A percentile compares a stretch with the other conserved stretches of the same genome.
phyloP scores from a whole-genome alignment of 1,284 basidiomycete genomes.

The Leccinum pallidistipes region DNA sequence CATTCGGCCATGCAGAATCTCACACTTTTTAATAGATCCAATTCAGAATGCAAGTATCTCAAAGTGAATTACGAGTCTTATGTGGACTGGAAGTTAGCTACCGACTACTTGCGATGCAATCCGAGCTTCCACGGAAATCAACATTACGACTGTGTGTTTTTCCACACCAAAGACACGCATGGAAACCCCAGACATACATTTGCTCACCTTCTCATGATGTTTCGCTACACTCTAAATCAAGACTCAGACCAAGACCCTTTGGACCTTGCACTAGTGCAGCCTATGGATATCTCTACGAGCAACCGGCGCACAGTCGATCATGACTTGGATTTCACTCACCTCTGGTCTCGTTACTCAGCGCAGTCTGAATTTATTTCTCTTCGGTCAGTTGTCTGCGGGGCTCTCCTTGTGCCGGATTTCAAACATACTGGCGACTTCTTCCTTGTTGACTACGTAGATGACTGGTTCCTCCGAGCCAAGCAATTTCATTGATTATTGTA shows the following conservation, averaged over 20 bases:
- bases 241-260: neutral
- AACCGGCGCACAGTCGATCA: neutral
- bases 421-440: neutral
- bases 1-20: no score
- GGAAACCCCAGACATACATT: neutral
- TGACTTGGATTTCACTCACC: neutral
- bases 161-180: neutral
- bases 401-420: neutral
- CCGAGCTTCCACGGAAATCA: neutral
- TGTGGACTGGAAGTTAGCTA: neutral
- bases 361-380: neutral
- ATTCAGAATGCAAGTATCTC: neutral
- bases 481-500: no score
- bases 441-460: no score
- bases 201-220: neutral
- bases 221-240: neutral
- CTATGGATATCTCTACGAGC: neutral
- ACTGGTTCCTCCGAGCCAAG: no score
- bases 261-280: neutral
- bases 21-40: neutral
- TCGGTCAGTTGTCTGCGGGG: neutral
- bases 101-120: neutral
- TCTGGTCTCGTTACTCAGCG: neutral
- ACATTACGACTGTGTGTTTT: neutral
- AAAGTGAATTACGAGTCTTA: neutral